These are phyloP conservation scores for Neoboletus brunneissimus DNA, from an alignment of 768 basidiomycete species.

Conservation along the genomic window DNA sequence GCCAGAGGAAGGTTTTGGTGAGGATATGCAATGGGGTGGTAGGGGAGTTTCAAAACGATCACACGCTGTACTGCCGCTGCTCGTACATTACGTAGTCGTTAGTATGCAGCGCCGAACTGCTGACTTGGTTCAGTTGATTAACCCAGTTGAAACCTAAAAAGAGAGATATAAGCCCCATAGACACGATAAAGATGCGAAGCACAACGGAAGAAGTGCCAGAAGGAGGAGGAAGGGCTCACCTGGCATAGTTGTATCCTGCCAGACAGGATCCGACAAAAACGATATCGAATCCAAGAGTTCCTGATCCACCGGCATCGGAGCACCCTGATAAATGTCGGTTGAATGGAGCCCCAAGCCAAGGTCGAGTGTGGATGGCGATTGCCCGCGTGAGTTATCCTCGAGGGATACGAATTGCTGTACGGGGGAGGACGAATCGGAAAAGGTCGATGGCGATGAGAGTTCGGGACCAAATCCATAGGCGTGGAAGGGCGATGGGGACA, in stretches of 20 bases:
- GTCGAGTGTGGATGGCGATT: constrained; percentile 10
- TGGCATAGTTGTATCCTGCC: constrained; percentile 55
- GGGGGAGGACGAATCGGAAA: constrained; percentile 40
- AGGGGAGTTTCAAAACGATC: constrained; percentile 3
- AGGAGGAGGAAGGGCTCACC: constrained; percentile 38
- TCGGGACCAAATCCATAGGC: constrained; percentile 11
- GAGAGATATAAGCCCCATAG: background rate
- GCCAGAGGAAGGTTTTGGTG: background rate
- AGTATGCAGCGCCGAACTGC: constrained; percentile 14
- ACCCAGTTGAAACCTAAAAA: constrained; percentile 37
- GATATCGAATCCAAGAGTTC: constrained; percentile 63
- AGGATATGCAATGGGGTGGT: background rate
- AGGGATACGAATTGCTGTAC: constrained; percentile 38
- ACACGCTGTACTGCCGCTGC: constrained; percentile 14
- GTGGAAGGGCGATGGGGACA: constrained; percentile 3
- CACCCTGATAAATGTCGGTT: constrained; percentile 40
- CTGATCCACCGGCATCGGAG: constrained; percentile 54
- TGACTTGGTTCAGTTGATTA: constrained; percentile 25
- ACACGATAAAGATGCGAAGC: background rate
- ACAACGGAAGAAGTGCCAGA: background rate
- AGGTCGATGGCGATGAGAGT: constrained; percentile 26
- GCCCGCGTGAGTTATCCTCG: constrained; percentile 26
- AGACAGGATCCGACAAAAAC: constrained; percentile 52
- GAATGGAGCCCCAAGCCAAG: constrained; percentile 24
- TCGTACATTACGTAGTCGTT: constrained; percentile 32